A percentile compares a stretch with the other conserved stretches of the same genome.
phyloP scores from a whole-genome alignment of 306 rosid genomes.

The Glycine tomentella region DNA sequence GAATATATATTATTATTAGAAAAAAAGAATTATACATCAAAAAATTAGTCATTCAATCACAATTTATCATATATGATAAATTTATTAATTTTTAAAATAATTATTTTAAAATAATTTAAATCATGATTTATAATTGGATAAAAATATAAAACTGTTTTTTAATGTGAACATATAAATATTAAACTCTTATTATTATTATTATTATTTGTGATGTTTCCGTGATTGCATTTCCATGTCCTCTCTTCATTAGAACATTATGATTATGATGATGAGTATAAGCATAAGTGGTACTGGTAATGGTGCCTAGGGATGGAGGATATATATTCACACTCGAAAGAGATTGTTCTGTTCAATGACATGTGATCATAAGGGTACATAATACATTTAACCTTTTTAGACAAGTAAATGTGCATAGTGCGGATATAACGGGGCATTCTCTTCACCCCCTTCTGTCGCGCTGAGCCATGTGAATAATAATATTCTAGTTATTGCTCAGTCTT shows the following conservation, averaged over 20 bases:
- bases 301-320: slow-evolving; percentile 38
- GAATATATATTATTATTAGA: background rate
- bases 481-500: slow-evolving; percentile 11
- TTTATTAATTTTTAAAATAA: no score
- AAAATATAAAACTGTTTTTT: no score
- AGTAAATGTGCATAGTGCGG: slow-evolving; percentile 53
- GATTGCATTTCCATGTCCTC: slow-evolving; percentile 55
- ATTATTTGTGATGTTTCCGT: slow-evolving; percentile 51
- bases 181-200: no score
- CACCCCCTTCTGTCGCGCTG: slow-evolving; percentile 31
- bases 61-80: no score
- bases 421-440: slow-evolving; percentile 55
- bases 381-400: slow-evolving; percentile 47
- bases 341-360: slow-evolving; percentile 46
- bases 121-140: no score
- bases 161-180: no score
- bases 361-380: slow-evolving; percentile 13
- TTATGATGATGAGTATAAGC: slow-evolving; percentile 25
- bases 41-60: no score
- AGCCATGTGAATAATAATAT: slow-evolving; percentile 23
- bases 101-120: no score
- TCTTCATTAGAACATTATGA: slow-evolving; percentile 48
- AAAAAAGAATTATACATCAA: no score
- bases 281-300: slow-evolving; percentile 42
- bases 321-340: slow-evolving; percentile 16